Percentiles rank a stretch among this genome's conserved stretches.
Evolutionary conservation across 345 rosid species (phyloP).

Genomic region (Hibiscus trionum): DNA sequence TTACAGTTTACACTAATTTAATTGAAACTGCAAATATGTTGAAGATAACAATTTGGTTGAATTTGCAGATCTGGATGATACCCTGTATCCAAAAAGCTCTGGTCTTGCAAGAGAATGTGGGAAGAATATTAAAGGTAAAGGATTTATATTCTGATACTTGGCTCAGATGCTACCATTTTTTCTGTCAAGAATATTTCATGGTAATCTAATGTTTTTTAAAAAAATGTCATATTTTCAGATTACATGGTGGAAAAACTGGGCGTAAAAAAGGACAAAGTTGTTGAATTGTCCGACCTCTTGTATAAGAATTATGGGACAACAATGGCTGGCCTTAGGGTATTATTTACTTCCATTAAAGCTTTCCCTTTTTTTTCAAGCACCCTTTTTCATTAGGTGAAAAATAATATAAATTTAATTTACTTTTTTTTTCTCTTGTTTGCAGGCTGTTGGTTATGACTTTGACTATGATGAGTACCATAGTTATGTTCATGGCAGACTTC

Average conservation of each 20-base stretch:
- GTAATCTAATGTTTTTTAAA: neutral
- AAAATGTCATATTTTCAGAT: slow-evolving; percentile 30
- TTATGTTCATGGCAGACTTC: slow-evolving; percentile 86
- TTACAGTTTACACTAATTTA: neutral
- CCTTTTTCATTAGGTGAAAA: neutral
- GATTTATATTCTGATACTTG: neutral
- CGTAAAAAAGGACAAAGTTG: slow-evolving; percentile 49
- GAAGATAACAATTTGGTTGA: neutral
- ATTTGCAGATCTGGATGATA: slow-evolving; percentile 77
- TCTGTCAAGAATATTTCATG: neutral
- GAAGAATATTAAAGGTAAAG: slow-evolving; percentile 54
- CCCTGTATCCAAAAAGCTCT: slow-evolving; percentile 69
- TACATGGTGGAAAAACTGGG: slow-evolving; percentile 85
- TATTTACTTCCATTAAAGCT: neutral
- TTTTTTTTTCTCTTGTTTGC: slow-evolving; percentile 5
- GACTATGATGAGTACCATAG: slow-evolving; percentile 89
- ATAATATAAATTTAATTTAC: neutral
- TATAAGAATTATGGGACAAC: slow-evolving; percentile 97
- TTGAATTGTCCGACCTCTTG: slow-evolving; percentile 53
- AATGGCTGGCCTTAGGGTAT: slow-evolving; percentile 97
- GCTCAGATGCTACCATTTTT: neutral
- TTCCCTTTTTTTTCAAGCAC: neutral
- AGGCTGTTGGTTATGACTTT: slow-evolving; percentile 93
- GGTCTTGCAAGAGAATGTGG: slow-evolving; percentile 55
- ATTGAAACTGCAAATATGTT: neutral